Conservation (phyloP, 768 basidiomycete species). For the Mycena sanguinolenta region DNA sequence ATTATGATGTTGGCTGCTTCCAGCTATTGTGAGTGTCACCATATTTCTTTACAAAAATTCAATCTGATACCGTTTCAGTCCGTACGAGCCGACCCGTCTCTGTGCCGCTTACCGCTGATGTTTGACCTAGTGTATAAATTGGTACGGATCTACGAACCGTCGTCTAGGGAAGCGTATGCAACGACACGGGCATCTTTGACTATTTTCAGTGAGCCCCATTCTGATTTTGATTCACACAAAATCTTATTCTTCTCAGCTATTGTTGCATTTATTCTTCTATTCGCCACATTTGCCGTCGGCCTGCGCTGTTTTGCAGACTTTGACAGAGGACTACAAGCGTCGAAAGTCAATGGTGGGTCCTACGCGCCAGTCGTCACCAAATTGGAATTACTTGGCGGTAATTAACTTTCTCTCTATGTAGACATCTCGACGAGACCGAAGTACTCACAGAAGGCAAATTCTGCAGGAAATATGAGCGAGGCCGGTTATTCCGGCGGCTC, state of each 20-base stretch:
- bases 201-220: slow-evolving; percentile 75
- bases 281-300: slow-evolving; percentile 82
- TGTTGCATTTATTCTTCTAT: slow-evolving; percentile 79
- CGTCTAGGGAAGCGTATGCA: slow-evolving; percentile 64
- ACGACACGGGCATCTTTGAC: slow-evolving; percentile 87
- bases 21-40: slow-evolving; percentile 77
- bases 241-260: slow-evolving; percentile 63
- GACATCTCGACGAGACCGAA: slow-evolving; percentile 64
- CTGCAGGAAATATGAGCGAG: slow-evolving; percentile 60
- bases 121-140: slow-evolving; percentile 79
- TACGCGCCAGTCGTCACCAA: slow-evolving; percentile 42
- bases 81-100: slow-evolving; percentile 46
- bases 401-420: slow-evolving; percentile 49
- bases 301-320: slow-evolving; percentile 87
- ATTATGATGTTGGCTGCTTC: slow-evolving; percentile 82
- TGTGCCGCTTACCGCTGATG: neutral
- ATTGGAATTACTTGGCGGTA: slow-evolving; percentile 50
- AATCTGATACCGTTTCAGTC: slow-evolving; percentile 45
- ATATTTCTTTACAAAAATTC: neutral
- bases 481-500: slow-evolving; percentile 63
- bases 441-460: slow-evolving; percentile 55
- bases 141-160: slow-evolving; percentile 83
- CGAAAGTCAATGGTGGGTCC: slow-evolving; percentile 82
- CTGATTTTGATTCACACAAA: neutral
- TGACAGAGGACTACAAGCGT: slow-evolving; percentile 78